Base-by-base conservation (phyloP, 78 protist species). In the Dictyostelium intermedium region DNA sequence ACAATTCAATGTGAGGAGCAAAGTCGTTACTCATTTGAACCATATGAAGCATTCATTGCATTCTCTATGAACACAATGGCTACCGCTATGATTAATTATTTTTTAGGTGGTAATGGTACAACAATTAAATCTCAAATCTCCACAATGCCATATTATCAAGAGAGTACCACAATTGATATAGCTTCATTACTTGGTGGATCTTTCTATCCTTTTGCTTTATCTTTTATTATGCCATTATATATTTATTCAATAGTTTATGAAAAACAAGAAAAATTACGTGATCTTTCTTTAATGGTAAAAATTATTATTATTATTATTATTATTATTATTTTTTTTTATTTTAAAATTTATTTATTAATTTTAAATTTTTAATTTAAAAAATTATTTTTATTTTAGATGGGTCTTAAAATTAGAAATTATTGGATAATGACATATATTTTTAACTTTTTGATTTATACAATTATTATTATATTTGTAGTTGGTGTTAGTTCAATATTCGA, bases 361-460 rank as follows among this genome's bases (percentile, higher is more conserved):
- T 16, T 2, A 16, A 16, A 50, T 16, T 16, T 50, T 13, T 20
- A 79, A 7, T 50, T 82, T 69, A 27, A n/a, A n/a, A n/a, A n/a
- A n/a, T 69, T 69, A 9, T 69, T 20, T 27, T 69, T 32, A n/a
- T n/a, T 70, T 27, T 66, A 70, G 77, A 95, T 85, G 87, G 97
- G 97, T 11, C 37, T 96, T 23, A 60, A 45, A 35, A 92, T 87
- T 86, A 20, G 72, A 25, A 86, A 66, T 50, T 96, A 96, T 77
- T 96, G 96, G 97, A 18, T 96, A 2, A 95, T 96, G 23, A 96
- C 91, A 2, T 96, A 92, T 87, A 16, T 95, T 14, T 95, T 92
- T 34, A 23, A 77, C 79, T 96, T 43, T 35, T 16, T 73, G 18
- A 14, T 96, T 23, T 96, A 96, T 69, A 2, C 27, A 32, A n/a